These are phyloP conservation scores for Canna indica DNA, from an alignment of 176 grass and related monocot species.

Conservation along the genomic window DNA sequence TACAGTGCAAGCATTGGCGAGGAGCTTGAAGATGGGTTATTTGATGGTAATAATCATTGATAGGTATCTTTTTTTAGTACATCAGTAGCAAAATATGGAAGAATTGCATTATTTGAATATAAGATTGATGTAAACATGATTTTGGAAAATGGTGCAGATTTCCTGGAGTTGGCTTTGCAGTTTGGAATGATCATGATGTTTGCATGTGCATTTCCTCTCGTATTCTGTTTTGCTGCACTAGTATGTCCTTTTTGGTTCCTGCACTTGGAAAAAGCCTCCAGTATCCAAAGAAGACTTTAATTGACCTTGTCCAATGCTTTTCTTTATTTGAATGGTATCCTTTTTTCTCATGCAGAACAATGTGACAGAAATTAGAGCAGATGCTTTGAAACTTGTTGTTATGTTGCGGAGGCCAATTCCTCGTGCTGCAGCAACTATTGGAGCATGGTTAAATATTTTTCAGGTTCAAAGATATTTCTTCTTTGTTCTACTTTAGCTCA, in stretches of 20 bases:
- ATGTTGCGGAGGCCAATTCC: conserved; percentile 83
- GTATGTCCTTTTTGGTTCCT: neutral
- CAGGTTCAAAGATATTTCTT: conserved; percentile 39
- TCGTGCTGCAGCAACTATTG: conserved; percentile 84
- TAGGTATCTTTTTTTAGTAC: conserved; percentile 18
- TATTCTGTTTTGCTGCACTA: conserved; percentile 68
- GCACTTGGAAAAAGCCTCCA: neutral
- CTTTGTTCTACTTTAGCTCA: too few relatives aligned
- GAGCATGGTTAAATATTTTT: conserved; percentile 95
- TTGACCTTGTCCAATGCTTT: neutral
- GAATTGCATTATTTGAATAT: neutral
- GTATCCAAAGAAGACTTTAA: neutral
- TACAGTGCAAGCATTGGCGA: conserved; percentile 85
- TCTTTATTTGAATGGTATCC: neutral
- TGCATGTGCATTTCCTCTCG: conserved; percentile 81
- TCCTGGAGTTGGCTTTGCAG: conserved; percentile 84
- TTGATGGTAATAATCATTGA: conserved; percentile 61
- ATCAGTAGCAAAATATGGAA: conserved; percentile 11
- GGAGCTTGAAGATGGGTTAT: conserved; percentile 90
- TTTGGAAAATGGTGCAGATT: conserved; percentile 43
- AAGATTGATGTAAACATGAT: conserved; percentile 11
- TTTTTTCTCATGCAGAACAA: conserved; percentile 45
- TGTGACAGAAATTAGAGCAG: conserved; percentile 89
- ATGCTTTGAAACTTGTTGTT: conserved; percentile 79
- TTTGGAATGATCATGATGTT: conserved; percentile 99